Percentiles rank a stretch among this genome's conserved stretches.
Evolutionary conservation across 2,329 filamentous ascomycete species (phyloP).

Genomic region (Calonectria pseudoturangicola): DNA sequence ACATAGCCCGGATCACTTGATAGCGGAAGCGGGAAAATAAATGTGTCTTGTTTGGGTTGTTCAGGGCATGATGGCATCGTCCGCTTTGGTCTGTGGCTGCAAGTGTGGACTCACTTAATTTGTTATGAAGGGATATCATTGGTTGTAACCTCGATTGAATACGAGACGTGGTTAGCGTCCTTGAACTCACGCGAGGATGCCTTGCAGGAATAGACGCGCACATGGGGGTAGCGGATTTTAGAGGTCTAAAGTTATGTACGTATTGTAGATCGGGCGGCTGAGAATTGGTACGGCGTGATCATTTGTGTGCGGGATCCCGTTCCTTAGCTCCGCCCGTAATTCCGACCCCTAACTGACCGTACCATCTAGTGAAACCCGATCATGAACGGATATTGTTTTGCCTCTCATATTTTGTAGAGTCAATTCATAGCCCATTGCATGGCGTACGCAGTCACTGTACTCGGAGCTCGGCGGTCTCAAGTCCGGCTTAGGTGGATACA

Average conservation of each 20-base stretch:
- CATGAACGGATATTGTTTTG: neutral
- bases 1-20: no score
- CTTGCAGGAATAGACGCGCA: neutral
- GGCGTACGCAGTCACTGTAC: neutral
- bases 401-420: neutral
- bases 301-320: neutral
- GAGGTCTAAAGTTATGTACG: neutral
- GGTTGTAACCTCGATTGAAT: neutral
- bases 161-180: constrained; percentile 10
- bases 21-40: no score
- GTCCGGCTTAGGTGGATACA: no score
- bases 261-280: neutral
- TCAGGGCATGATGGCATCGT: no score
- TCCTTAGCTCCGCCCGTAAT: constrained; percentile 1
- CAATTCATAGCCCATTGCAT: neutral
- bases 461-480: neutral
- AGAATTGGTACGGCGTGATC: neutral
- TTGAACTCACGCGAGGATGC: neutral
- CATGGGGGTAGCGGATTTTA: neutral
- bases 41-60: no score
- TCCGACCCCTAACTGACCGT: neutral
- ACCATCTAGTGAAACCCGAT: neutral
- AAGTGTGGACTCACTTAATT: neutral
- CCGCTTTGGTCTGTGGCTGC: no score
- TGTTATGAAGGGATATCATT: neutral